phyloP scores from a whole-genome alignment of 148 eudicot species.

The Persicaria tinctoria region DNA sequence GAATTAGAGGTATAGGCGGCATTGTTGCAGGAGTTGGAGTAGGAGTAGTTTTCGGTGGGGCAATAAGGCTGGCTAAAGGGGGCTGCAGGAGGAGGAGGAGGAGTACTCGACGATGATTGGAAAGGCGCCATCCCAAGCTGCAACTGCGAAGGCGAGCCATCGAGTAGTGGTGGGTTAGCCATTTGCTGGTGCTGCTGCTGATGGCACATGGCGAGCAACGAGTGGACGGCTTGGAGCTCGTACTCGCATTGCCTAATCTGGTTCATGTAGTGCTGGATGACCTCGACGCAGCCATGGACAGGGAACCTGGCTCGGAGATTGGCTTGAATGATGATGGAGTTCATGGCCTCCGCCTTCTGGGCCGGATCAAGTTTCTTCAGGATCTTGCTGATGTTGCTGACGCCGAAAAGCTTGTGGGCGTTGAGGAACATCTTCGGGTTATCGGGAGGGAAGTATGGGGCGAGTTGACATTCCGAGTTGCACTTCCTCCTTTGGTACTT shows the following conservation, averaged over 20 bases:
- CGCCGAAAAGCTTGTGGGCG: constrained; percentile 79
- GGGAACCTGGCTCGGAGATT: constrained; percentile 52
- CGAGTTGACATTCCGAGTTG: constrained; percentile 57
- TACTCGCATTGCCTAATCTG: constrained; percentile 33
- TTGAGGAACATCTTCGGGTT: constrained; percentile 55
- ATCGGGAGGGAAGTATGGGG: constrained; percentile 82
- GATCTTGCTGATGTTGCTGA: constrained; percentile 58
- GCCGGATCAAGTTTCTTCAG: constrained; percentile 30
- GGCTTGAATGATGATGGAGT: constrained; percentile 62
- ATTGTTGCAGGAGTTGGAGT: constrained; percentile 28
- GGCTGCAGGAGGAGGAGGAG: neutral
- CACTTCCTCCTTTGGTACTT: constrained; percentile 74
- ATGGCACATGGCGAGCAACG: constrained; percentile 31
- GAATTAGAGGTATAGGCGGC: constrained; percentile 19
- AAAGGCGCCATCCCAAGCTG: neutral
- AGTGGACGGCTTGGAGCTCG: constrained; percentile 39
- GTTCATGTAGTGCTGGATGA: constrained; percentile 23
- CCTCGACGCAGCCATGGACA: constrained; percentile 46
- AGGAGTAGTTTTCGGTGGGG: constrained; percentile 24
- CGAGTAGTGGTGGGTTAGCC: constrained; percentile 6
- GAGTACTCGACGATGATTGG: neutral
- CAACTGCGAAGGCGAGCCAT: neutral
- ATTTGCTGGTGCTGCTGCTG: constrained; percentile 51
- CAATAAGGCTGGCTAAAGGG: neutral
- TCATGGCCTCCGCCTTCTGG: constrained; percentile 53